These are phyloP conservation scores for Ricinus communis DNA, from an alignment of 345 rosid species.

Conservation along the genomic window DNA sequence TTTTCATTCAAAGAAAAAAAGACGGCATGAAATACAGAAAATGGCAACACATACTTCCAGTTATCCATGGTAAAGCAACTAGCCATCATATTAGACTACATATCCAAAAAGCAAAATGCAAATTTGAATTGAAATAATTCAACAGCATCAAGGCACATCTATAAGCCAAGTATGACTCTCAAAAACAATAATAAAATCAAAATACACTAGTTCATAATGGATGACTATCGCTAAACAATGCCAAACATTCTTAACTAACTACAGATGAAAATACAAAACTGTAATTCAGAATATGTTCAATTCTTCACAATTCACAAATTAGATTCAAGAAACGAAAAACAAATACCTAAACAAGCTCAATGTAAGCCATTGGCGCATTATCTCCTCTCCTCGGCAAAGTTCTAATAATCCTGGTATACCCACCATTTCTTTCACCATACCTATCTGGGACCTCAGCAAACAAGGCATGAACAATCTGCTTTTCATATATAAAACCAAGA, in stretches of 20 bases:
- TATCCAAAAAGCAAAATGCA: background rate
- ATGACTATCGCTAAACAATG: background rate
- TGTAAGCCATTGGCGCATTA: constrained; percentile 97
- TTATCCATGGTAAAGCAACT: too few species aligned
- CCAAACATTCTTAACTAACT: background rate
- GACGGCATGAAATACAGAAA: background rate
- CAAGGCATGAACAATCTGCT: constrained; percentile 87
- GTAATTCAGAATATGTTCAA: background rate
- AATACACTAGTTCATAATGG: background rate
- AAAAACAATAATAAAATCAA: background rate
- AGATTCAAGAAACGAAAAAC: constrained; percentile 5
- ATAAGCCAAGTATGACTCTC: background rate
- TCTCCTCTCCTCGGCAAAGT: constrained; percentile 95
- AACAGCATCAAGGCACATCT: background rate
- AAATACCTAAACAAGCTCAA: constrained; percentile 73
- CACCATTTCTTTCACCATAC: constrained; percentile 90
- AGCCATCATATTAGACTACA: background rate
- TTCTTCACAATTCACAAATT: background rate
- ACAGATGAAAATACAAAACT: background rate
- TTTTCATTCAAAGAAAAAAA: too few species aligned
- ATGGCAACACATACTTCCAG: too few species aligned
- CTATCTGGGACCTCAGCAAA: constrained; percentile 83
- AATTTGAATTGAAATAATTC: background rate
- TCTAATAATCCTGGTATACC: constrained; percentile 88
- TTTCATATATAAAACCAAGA: constrained; percentile 79